phyloP scores from a whole-genome alignment of 202 grass and related monocot species.

The Miscanthus sacchariflorus region DNA sequence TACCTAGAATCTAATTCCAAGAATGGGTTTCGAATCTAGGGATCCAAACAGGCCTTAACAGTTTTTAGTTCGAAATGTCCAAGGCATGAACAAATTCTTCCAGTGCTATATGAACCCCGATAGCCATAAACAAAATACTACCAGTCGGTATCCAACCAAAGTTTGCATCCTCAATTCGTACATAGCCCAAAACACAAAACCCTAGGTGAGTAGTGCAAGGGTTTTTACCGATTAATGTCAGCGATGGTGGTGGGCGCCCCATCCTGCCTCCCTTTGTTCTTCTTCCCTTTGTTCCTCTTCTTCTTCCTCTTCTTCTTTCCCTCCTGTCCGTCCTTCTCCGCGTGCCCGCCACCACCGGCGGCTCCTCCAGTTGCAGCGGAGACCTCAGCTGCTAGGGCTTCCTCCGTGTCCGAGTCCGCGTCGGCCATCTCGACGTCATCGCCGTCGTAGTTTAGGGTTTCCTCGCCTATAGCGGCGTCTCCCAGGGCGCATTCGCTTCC shows the following conservation, averaged over 20 bases:
- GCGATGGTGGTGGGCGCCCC: constrained; percentile 63
- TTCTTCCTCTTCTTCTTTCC: constrained; percentile 51
- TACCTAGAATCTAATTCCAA: not conserved
- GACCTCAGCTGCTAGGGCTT: constrained; percentile 5
- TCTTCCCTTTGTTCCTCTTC: constrained; percentile 68
- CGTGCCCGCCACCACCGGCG: not conserved
- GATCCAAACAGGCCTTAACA: not conserved
- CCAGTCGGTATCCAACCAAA: not conserved
- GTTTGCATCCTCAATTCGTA: not conserved
- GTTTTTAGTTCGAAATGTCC: not conserved
- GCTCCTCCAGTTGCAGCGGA: not conserved
- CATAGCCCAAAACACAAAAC: constrained; percentile 32
- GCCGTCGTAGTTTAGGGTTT: constrained; percentile 49
- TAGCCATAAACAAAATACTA: constrained; percentile 5
- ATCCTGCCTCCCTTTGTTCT: constrained; percentile 64
- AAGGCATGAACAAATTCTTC: not conserved
- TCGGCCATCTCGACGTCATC: constrained; percentile 93
- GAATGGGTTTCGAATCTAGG: not conserved
- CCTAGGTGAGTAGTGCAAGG: constrained; percentile 20
- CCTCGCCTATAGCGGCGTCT: constrained; percentile 41
- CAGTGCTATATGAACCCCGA: not conserved
- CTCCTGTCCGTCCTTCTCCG: not conserved
- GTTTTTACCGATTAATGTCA: constrained; percentile 76
- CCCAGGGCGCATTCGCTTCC: constrained; percentile 45
- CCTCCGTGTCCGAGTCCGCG: constrained; percentile 50